phyloP scores from a whole-genome alignment of 1,284 basidiomycete species.

The Leccinum pachyderme region DNA sequence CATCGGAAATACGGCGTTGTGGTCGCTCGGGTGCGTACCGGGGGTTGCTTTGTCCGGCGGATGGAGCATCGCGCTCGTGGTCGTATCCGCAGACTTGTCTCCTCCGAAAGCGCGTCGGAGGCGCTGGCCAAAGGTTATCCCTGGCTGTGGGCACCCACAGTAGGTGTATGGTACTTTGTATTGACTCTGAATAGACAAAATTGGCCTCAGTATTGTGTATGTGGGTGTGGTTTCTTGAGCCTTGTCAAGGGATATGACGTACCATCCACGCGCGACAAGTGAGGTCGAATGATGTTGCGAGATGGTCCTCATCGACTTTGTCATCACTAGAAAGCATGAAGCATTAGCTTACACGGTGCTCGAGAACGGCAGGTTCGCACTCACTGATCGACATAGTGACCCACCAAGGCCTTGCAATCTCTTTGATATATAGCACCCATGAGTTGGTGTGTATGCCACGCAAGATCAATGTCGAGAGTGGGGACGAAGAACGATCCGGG shows the following conservation, averaged over 20 bases:
- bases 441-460: slow-evolving; percentile 48
- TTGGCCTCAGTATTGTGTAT: neutral
- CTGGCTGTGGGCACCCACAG: slow-evolving; percentile 48
- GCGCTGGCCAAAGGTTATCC: slow-evolving; percentile 39
- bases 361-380: slow-evolving; percentile 1
- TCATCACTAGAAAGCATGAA: slow-evolving; percentile 38
- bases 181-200: slow-evolving; percentile 27
- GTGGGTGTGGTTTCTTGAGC: neutral
- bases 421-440: slow-evolving; percentile 30
- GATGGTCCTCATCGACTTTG: slow-evolving; percentile 44
- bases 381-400: slow-evolving; percentile 42
- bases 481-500: slow-evolving; percentile 42
- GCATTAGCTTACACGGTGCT: neutral
- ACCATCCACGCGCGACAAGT: slow-evolving; percentile 47
- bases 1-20: slow-evolving; percentile 41
- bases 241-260: neutral
- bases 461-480: slow-evolving; percentile 47
- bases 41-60: slow-evolving; percentile 28
- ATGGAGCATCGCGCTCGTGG: slow-evolving; percentile 8
- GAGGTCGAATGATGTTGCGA: slow-evolving; percentile 42
- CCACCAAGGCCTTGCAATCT: slow-evolving; percentile 33
- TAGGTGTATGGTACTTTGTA: slow-evolving; percentile 45
- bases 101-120: slow-evolving; percentile 14
- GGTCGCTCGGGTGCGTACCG: slow-evolving; percentile 47
- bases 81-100: neutral